Evolutionary conservation across 129 eudicot species (phyloP).

Genomic region (Escallonia rubra): DNA sequence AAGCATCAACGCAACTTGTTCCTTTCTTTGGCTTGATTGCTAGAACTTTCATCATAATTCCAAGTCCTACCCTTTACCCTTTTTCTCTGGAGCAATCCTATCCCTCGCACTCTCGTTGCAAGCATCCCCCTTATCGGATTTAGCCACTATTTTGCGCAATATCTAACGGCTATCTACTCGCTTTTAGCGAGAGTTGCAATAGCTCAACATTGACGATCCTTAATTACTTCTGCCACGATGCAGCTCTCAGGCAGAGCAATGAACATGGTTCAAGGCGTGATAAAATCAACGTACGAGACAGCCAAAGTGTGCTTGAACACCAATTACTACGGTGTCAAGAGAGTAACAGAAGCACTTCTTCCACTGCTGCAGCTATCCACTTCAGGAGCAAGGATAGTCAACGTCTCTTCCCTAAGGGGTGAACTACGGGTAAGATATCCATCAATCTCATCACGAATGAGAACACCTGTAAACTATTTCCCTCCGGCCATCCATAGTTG

Average conservation of each 20-base stretch:
- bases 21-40: not conserved
- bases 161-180: no score
- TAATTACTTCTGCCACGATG: not conserved
- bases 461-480: no score
- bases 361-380: slow-evolving; percentile 62
- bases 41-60: not conserved
- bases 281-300: slow-evolving; percentile 45
- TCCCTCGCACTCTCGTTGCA: no score
- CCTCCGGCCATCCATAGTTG: no score
- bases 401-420: slow-evolving; percentile 63
- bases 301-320: slow-evolving; percentile 69
- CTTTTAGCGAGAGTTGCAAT: no score
- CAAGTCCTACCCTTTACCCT: not conserved
- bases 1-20: not conserved
- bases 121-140: no score
- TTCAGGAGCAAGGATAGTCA: slow-evolving; percentile 69
- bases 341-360: slow-evolving; percentile 69
- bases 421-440: slow-evolving; percentile 48
- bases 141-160: no score
- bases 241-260: slow-evolving; percentile 75
- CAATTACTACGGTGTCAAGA: slow-evolving; percentile 78
- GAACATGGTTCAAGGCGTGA: slow-evolving; percentile 48
- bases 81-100: no score
- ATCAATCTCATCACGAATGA: not conserved
- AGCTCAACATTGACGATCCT: not conserved